A percentile compares a stretch with the other conserved stretches of the same genome.
phyloP scores from a whole-genome alignment of 495 filamentous ascomycete genomes.

The Daldinia decipiens region DNA sequence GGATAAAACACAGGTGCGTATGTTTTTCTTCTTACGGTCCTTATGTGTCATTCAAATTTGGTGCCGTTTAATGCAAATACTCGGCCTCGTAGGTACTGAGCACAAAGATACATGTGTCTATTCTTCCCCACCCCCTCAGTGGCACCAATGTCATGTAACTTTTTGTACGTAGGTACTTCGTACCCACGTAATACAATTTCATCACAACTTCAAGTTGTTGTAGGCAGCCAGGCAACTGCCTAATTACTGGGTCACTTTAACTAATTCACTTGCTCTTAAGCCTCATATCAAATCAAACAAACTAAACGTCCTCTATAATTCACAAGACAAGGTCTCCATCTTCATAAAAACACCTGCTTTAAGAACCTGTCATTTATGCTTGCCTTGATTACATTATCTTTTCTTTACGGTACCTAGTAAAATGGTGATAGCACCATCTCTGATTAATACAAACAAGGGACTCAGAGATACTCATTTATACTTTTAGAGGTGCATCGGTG shows the following conservation, averaged over 20 bases:
- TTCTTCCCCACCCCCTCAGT: not conserved
- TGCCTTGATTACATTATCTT: constrained; percentile 8
- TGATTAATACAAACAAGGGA: not conserved
- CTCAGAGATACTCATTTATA: not conserved
- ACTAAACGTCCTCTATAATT: constrained; percentile 1
- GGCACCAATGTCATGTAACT: not conserved
- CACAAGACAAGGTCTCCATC: not conserved
- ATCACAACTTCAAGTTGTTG: not conserved
- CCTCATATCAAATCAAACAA: not conserved
- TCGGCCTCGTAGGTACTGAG: too few relatives aligned
- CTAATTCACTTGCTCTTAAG: not conserved
- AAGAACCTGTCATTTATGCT: not conserved
- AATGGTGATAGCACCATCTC: not conserved
- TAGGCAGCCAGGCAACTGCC: constrained; percentile 6
- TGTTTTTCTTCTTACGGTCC: too few relatives aligned
- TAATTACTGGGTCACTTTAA: not conserved
- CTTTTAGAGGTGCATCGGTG: not conserved
- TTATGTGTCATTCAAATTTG: too few relatives aligned
- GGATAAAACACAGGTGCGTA: too few relatives aligned
- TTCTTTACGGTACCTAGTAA: not conserved
- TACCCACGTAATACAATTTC: not conserved
- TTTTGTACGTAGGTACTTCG: too few relatives aligned
- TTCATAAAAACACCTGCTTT: not conserved
- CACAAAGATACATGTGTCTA: too few relatives aligned
- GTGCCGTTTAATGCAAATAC: too few relatives aligned